Conservation (phyloP, 345 rosid genomes). For the Arabis hirsuta region DNA sequence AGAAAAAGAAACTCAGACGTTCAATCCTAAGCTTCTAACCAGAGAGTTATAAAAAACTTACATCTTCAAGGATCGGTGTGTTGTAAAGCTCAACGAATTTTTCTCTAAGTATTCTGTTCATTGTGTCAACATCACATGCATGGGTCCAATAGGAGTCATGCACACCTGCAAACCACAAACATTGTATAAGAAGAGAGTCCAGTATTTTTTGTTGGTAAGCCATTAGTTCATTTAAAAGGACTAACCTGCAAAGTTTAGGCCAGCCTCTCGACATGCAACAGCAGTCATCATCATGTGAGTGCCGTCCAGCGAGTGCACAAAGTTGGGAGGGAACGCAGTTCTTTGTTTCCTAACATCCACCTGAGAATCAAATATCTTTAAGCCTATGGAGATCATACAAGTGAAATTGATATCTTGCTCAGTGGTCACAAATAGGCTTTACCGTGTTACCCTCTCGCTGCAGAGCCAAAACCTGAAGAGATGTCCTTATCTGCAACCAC, state of each 20-base stretch:
- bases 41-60: slow-evolving; percentile 50
- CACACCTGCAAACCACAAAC: slow-evolving; percentile 63
- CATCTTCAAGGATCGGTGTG: slow-evolving; percentile 89
- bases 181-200: slow-evolving; percentile 13
- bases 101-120: slow-evolving; percentile 86
- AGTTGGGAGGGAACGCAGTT: slow-evolving; percentile 98
- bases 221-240: neutral
- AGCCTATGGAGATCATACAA: neutral
- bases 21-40: slow-evolving; percentile 8
- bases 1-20: slow-evolving; percentile 2
- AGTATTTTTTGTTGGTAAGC: neutral
- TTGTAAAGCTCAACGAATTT: slow-evolving; percentile 91
- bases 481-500: slow-evolving; percentile 77
- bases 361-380: slow-evolving; percentile 45
- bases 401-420: slow-evolving; percentile 21
- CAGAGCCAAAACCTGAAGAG: slow-evolving; percentile 91
- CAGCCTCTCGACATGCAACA: slow-evolving; percentile 89
- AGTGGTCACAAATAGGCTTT: slow-evolving; percentile 37
- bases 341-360: slow-evolving; percentile 84
- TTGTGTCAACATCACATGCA: slow-evolving; percentile 88
- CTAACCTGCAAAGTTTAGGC: slow-evolving; percentile 87
- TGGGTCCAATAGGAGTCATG: slow-evolving; percentile 99
- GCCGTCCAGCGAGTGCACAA: slow-evolving; percentile 95
- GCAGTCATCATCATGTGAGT: slow-evolving; percentile 99
- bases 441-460: slow-evolving; percentile 85